These are phyloP conservation scores for Leccinum subspadiceum DNA, from an alignment of 1,284 basidiomycete genomes.

Conservation along the genomic window DNA sequence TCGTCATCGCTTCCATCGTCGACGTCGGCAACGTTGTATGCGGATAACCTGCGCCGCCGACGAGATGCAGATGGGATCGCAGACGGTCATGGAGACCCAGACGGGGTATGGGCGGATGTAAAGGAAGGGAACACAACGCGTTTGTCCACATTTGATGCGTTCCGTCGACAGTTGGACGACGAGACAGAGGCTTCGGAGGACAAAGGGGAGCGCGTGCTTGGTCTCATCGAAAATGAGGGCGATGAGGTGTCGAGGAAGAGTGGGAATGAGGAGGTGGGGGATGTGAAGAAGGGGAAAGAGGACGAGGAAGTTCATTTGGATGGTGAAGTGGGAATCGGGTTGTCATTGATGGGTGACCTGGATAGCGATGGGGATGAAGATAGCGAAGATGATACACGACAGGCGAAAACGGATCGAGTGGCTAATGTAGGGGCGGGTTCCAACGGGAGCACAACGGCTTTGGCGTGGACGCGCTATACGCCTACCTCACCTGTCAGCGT, in stretches of 20 bases:
- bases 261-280: background rate
- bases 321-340: slow-evolving; percentile 64
- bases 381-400: slow-evolving; percentile 6
- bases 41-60: background rate
- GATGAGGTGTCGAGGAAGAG: background rate
- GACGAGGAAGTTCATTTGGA: slow-evolving; percentile 41
- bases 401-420: slow-evolving; percentile 5
- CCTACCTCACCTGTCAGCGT: slow-evolving; percentile 22
- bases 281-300: background rate
- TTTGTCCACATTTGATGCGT: slow-evolving; percentile 29
- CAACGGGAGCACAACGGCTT: slow-evolving; percentile 13
- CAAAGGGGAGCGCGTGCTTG: slow-evolving; percentile 1
- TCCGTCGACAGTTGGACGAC: slow-evolving; percentile 22
- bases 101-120: slow-evolving; percentile 6
- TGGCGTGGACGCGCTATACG: slow-evolving; percentile 32
- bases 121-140: slow-evolving; percentile 21
- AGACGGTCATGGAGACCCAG: background rate
- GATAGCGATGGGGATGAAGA: slow-evolving; percentile 27
- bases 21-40: background rate
- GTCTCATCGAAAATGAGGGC: background rate
- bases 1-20: slow-evolving; percentile 13
- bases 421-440: background rate
- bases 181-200: slow-evolving; percentile 10
- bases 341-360: slow-evolving; percentile 60
- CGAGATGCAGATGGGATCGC: background rate